Base-by-base conservation (phyloP, 2,329 filamentous ascomycete species). In the Clonostachys solani region DNA sequence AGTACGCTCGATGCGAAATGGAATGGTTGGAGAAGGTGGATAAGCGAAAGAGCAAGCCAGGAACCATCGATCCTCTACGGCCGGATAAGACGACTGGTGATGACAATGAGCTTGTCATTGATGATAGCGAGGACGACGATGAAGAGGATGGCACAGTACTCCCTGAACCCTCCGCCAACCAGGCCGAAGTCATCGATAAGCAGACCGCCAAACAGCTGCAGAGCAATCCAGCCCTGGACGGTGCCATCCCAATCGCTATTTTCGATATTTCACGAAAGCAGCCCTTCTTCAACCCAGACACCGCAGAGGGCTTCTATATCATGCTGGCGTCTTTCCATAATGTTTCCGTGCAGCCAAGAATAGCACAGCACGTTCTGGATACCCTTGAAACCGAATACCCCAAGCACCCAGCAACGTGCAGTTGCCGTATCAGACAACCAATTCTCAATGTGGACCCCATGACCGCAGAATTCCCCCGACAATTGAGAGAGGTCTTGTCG, bases 191-290 rank as follows among this genome's bases (percentile, higher is more conserved):
- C 38, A 71, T 78, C 43, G 65, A 74, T 53, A 67, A 74, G 48
- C 65, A 74, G 47, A 67, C 69, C 1, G 64, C 68, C 5, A 60
- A 67, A 54, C 72, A 73, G 46, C 71, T 95, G 52, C 75, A 86
- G 59, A 83, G 81, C 48, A 92, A 91, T 43, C 91, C 92, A 5
- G 90, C 90, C 10, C 76, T 96, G 52, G 89, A 87, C 50, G 94
- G 94, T n/a, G 94, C 90, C 15, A 96, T 99, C 55, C 92, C 94
- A 3, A 80, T 91, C 47, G 91, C 92, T 37, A 89, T 99, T 43
- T 96, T 96, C 60, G 90, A 96, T 59, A 83, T 89, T 18, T 86
- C 91, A 6, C 83, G 84, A 70, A 89, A 87, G 63, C 85, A 96
- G 57, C 80, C 87, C 45, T 83, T 87, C 54, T 83, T 85, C 62